Evolutionary conservation across 306 rosid species (phyloP), one percentile per base, ranked within the genome.

Genomic region (Mimosa pudica): DNA sequence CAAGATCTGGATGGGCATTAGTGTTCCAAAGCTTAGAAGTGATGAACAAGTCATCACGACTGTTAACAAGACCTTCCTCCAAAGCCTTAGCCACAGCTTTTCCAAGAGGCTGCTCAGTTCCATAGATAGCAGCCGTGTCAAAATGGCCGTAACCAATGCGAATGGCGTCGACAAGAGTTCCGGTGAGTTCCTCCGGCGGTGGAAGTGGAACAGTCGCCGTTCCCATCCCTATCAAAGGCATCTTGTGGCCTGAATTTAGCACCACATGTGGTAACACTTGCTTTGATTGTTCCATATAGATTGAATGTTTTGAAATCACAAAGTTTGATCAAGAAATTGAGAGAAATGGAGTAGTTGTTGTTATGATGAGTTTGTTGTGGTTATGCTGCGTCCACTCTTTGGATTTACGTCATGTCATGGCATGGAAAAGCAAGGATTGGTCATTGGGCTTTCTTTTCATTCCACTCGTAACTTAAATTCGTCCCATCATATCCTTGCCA

Each of bases 11-110:
- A 51, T 89, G 86, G 10, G 94, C 81, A 74, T 85, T 82, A 14
- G 46, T 45, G 52, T 54, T 7, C 84, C 88, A 88, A 6, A 88
- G 82, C 84, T 91, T 91, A 13, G 94, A 74, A 65, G 90, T 86
- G 8, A 90, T 78, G 71, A 92, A 90, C 11, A 87, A 64, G 49
- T 90, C 87, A 13, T 86, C 77, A 4, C 90, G 66, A 11, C 65
- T 74, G 5, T 86, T 66, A 51, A 90, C 65, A 42, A 87, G 77
- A 12, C 91, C 90, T 13, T 57, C 14, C 12, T 86, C 82, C 51
- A 83, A 42, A 36, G 87, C 89, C 62, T 81, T 64, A 6, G 66
- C 64, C 32, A 86, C 79, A 42, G 87, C 89, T 71, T 81, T 38
- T 38, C 89, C 89, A 4, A 86, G 66, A 70, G 87, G 6, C n/a